Evolutionary conservation across 306 rosid species (phyloP), one percentile per base, ranked within the genome.

Genomic region (Quercus ilex): DNA sequence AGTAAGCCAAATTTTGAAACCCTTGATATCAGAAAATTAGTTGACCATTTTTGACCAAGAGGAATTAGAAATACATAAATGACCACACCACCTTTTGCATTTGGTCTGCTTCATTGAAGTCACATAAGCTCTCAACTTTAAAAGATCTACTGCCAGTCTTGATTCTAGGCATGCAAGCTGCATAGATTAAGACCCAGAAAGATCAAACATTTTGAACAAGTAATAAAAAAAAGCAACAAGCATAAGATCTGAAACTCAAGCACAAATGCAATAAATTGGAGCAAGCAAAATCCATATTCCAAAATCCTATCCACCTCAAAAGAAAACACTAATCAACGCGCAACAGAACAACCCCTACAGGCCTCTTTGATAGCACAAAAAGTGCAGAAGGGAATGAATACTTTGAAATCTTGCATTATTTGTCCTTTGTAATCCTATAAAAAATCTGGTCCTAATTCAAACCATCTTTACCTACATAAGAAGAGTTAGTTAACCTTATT

Each of bases 161-260:
- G 87, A 96, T 91, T 89, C 84, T 93, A 35, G 96, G 90, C 98
- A 96, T 90, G 74, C 87, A 96, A 30, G 99, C 99, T 96, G 97
- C 85, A 88, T 55, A 35, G 75, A 58, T 75, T 73, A 41, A 56
- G 79, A 78, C 26, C 46, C 71, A 38, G 7, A 38, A 58, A 70
- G 30, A 74, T 83, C 85, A 83, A 26, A 51, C 73, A 23, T 23
- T 14, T 26, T 30, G 62, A 56, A 18, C 70, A 3, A 55, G 18
- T 9, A 35, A 25, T 5, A 46, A 14, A 15, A 64, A 3, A 1
- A 30, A 6, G 70, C 13, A 64, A 26, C 46, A 74, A 21, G 67
- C 7, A 51, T 72, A 35, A 55, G 15, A 11, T 74, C 23, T 14
- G 12, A 64, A 38, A 17, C 69, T 21, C 49, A 57, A 75, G 21